Conservation (phyloP, 768 basidiomycete species). For the Asterophora parasitica region DNA sequence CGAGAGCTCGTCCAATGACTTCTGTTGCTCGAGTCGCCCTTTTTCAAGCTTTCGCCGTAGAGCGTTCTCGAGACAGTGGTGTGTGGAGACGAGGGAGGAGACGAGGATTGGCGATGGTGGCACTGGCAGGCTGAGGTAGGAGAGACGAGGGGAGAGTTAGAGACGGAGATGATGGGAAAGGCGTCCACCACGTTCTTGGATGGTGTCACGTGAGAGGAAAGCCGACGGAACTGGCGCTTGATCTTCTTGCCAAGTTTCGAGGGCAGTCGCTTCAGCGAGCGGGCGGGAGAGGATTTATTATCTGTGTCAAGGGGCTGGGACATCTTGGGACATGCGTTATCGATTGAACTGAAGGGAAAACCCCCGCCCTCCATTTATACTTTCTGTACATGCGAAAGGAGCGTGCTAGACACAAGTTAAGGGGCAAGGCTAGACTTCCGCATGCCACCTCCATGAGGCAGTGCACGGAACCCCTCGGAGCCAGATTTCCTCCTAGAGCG, state of each 20-base stretch:
- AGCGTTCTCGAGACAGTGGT: neutral
- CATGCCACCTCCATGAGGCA: neutral
- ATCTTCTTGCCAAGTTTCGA: constrained; percentile 22
- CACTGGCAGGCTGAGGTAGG: constrained; percentile 24
- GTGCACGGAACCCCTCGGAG: constrained; percentile 4
- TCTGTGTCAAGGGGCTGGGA: constrained; percentile 3
- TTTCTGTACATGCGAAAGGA: constrained; percentile 4
- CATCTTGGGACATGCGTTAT: constrained; percentile 9
- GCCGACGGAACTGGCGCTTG: constrained; percentile 14
- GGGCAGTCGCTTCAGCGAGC: constrained; percentile 18
- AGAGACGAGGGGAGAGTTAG: constrained; percentile 36
- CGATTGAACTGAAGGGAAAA: neutral
- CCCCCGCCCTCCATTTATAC: constrained; percentile 14
- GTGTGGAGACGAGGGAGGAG: too few relatives aligned
- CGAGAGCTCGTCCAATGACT: constrained; percentile 7
- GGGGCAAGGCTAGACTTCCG: neutral
- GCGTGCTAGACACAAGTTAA: constrained; percentile 2
- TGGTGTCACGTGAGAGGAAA: constrained; percentile 16
- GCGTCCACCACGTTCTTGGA: constrained; percentile 19
- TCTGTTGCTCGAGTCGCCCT: neutral
- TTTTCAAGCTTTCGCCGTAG: constrained; percentile 6
- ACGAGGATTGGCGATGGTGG: constrained; percentile 13
- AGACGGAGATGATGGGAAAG: constrained; percentile 21
- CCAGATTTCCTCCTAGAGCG: neutral
- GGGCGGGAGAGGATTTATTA: constrained; percentile 16